Evolutionary conservation across 768 basidiomycete species (phyloP).

Genomic region (Tricholoma flavovirens): DNA sequence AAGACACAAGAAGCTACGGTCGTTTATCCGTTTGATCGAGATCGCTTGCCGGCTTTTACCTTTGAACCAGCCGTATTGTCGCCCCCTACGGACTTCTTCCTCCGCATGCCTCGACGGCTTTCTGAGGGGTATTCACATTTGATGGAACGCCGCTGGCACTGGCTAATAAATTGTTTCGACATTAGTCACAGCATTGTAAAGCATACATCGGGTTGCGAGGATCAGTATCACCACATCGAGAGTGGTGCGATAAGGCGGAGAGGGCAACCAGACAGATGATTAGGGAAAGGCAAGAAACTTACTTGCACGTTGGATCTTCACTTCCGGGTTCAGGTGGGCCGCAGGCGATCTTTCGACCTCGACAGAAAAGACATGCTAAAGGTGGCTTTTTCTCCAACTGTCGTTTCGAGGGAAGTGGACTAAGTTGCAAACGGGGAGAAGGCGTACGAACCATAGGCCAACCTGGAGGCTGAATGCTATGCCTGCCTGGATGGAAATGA

Average conservation of each 20-base stretch:
- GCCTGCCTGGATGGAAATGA: conserved; percentile 2
- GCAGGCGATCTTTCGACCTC: conserved; percentile 66
- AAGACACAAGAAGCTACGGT: not conserved
- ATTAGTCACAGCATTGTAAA: conserved; percentile 1
- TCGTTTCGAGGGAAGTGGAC: conserved; percentile 25
- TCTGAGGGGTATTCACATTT: conserved; percentile 68
- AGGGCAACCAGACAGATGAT: conserved; percentile 1
- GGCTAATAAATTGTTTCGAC: conserved; percentile 35
- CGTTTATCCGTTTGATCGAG: conserved; percentile 1
- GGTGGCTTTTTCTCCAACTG: conserved; percentile 49
- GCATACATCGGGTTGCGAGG: not conserved
- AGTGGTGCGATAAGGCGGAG: conserved; percentile 7
- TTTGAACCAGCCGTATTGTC: conserved; percentile 19
- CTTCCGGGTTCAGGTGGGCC: conserved; percentile 51
- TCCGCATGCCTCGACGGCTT: conserved; percentile 65
- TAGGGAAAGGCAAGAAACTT: conserved; percentile 24
- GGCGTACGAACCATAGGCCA: conserved; percentile 14
- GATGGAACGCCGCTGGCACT: conserved; percentile 65
- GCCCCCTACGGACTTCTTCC: conserved; percentile 31
- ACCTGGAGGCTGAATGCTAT: conserved; percentile 3
- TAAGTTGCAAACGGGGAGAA: conserved; percentile 19
- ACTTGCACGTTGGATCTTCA: conserved; percentile 61
- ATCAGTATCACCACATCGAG: not conserved
- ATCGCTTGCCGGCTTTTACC: conserved; percentile 14
- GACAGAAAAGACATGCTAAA: conserved; percentile 60